These are phyloP conservation scores for Ophiostoma sp. DNA, from an alignment of 2,329 filamentous ascomycete species.

Conservation along the genomic window DNA sequence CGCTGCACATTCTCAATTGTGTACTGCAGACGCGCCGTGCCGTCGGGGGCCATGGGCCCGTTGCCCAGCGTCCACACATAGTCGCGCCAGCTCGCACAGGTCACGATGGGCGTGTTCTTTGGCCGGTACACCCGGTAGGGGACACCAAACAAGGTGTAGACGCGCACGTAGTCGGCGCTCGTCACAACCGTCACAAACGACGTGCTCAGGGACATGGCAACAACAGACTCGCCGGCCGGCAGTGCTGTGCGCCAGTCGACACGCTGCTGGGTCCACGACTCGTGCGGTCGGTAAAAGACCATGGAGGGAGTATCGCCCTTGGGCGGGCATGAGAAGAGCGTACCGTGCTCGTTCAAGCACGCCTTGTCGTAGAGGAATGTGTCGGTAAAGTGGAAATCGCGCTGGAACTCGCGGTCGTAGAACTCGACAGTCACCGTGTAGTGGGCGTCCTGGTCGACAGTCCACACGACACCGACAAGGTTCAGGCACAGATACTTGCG, in stretches of 20 bases:
- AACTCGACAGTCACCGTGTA: constrained; percentile 96
- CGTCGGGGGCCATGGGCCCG: constrained; percentile 74
- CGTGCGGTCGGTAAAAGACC: constrained; percentile 94
- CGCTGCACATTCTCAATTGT: constrained; percentile 92
- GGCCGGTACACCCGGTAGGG: constrained; percentile 85
- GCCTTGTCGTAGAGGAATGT: constrained; percentile 95
- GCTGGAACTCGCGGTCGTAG: constrained; percentile 86
- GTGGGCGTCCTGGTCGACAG: constrained; percentile 87
- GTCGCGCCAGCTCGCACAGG: constrained; percentile 89
- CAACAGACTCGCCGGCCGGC: constrained; percentile 80
- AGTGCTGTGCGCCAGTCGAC: constrained; percentile 85
- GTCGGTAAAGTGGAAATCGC: constrained; percentile 97
- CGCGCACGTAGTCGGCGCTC: constrained; percentile 77
- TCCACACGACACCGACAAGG: constrained; percentile 92
- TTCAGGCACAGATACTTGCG: constrained; percentile 91
- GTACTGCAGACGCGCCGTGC: constrained; percentile 73
- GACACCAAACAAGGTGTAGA: constrained; percentile 89
- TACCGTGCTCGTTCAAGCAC: constrained; percentile 78
- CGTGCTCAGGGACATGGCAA: constrained; percentile 83
- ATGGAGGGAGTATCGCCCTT: constrained; percentile 56
- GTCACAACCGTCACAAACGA: constrained; percentile 89
- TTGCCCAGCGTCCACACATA: constrained; percentile 97
- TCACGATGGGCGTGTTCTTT: constrained; percentile 84
- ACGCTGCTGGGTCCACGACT: constrained; percentile 86
- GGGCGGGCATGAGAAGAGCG: constrained; percentile 77